Evolutionary conservation across 495 filamentous ascomycete species (phyloP).

Genomic region (Tuber microsphaerosporum): DNA sequence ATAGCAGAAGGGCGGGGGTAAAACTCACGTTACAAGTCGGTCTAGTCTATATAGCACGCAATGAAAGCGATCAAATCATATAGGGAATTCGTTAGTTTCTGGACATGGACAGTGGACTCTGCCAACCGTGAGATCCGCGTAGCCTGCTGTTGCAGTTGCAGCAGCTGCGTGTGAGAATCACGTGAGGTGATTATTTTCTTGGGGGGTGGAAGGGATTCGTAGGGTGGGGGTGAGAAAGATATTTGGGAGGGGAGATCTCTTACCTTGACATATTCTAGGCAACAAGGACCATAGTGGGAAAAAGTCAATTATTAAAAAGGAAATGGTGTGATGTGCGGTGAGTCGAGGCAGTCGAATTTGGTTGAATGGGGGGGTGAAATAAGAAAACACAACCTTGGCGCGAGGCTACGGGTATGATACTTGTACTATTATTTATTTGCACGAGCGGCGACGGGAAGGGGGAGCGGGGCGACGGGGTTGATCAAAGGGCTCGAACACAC

Average conservation of each 20-base stretch:
- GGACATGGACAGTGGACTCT: conserved; percentile 13
- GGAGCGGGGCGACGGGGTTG: conserved; percentile 32
- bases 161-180: conserved; percentile 37
- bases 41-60: conserved; percentile 62
- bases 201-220: not conserved
- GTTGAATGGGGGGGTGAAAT: conserved; percentile 27
- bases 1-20: conserved; percentile 19
- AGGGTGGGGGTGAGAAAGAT: not conserved
- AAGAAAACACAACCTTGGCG: conserved; percentile 36
- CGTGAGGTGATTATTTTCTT: conserved; percentile 25
- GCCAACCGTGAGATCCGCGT: conserved; percentile 31
- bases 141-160: conserved; percentile 36
- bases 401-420: conserved; percentile 24
- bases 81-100: conserved; percentile 29
- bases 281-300: conserved; percentile 40
- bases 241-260: conserved; percentile 12
- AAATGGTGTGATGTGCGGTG: conserved; percentile 20
- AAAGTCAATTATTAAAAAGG: conserved; percentile 34
- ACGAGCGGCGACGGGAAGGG: conserved; percentile 33
- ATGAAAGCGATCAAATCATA: conserved; percentile 25
- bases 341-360: conserved; percentile 32
- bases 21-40: conserved; percentile 84
- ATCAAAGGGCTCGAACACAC: conserved; percentile 35
- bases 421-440: conserved; percentile 39
- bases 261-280: conserved; percentile 42